Percentiles rank a stretch among this genome's conserved stretches.
Evolutionary conservation across 1,284 basidiomycete genomes (phyloP).

Genomic region (Cystobasidium slooffiae): DNA sequence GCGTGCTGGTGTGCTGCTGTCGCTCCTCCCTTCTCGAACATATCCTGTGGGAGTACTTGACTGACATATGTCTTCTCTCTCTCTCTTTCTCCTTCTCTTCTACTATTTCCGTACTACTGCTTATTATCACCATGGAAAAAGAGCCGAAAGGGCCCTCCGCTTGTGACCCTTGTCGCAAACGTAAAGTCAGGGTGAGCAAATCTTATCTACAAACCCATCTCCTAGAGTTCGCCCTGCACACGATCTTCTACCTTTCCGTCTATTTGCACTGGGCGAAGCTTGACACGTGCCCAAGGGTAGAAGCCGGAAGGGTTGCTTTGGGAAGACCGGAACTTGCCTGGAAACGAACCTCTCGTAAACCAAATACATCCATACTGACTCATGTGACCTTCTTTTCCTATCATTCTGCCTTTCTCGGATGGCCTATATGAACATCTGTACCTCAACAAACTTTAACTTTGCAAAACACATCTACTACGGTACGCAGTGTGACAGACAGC

Average conservation of each 20-base stretch:
- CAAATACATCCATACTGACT: too few relatives aligned
- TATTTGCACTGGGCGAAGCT: background rate
- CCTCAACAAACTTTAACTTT: background rate
- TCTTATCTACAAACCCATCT: background rate
- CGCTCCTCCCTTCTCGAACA: background rate
- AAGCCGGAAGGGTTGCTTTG: too few relatives aligned
- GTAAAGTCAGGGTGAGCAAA: slow-evolving; percentile 23
- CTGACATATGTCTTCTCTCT: background rate
- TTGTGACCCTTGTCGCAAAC: slow-evolving; percentile 28
- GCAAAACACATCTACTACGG: background rate
- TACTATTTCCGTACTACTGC: too few relatives aligned
- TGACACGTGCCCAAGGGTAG: too few relatives aligned
- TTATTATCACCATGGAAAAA: background rate
- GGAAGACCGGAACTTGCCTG: too few relatives aligned
- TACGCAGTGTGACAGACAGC: slow-evolving; percentile 25
- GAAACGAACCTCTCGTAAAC: too few relatives aligned
- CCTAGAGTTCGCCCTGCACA: background rate
- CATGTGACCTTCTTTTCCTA: too few relatives aligned
- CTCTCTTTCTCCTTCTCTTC: background rate
- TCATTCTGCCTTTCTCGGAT: too few relatives aligned
- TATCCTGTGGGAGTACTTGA: background rate
- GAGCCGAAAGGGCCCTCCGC: slow-evolving; percentile 32
- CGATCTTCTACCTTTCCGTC: background rate
- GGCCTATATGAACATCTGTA: background rate
- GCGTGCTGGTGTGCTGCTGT: background rate